Percentiles rank a stretch among this genome's conserved stretches.
phyloP scores from a whole-genome alignment of 805 yeast species.

The Candida awuae region DNA sequence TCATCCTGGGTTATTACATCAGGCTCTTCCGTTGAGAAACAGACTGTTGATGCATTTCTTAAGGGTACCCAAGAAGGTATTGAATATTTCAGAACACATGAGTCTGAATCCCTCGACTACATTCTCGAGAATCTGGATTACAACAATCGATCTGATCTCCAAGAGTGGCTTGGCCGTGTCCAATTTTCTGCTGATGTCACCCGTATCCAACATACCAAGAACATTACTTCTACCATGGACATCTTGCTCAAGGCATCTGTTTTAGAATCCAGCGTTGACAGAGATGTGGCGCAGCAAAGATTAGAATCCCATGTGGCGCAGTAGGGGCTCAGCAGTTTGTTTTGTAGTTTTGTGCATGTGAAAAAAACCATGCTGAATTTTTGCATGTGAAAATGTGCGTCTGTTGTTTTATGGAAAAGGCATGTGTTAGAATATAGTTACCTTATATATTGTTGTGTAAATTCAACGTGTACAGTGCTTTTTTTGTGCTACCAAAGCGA shows the following conservation, averaged over 20 bases:
- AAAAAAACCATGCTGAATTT: not conserved
- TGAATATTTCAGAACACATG: constrained; percentile 49
- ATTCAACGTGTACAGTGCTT: too few relatives aligned
- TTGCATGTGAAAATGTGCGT: not conserved
- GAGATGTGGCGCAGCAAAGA: constrained; percentile 3
- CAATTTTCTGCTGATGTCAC: constrained; percentile 44
- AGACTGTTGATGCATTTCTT: constrained; percentile 35
- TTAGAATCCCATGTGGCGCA: constrained; percentile 3
- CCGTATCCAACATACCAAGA: constrained; percentile 38
- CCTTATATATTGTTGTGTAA: too few relatives aligned
- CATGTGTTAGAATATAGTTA: not conserved
- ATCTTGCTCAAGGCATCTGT: constrained; percentile 63
- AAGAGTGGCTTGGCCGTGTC: constrained; percentile 77
- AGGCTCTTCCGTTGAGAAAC: constrained; percentile 30
- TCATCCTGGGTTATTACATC: constrained; percentile 85
- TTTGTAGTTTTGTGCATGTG: not conserved
- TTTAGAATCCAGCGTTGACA: constrained; percentile 15
- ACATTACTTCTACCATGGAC: constrained; percentile 48
- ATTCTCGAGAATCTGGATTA: constrained; percentile 69
- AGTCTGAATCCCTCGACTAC: constrained; percentile 56
- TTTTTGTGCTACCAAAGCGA: too few relatives aligned
- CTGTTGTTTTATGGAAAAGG: not conserved
- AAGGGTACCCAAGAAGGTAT: constrained; percentile 60
- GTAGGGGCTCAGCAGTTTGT: not conserved
- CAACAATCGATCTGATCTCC: constrained; percentile 59